Percentiles rank a stretch among this genome's conserved stretches.
phyloP scores from a whole-genome alignment of 352 stramenopile genomes.

The Phytophthora parvispora region DNA sequence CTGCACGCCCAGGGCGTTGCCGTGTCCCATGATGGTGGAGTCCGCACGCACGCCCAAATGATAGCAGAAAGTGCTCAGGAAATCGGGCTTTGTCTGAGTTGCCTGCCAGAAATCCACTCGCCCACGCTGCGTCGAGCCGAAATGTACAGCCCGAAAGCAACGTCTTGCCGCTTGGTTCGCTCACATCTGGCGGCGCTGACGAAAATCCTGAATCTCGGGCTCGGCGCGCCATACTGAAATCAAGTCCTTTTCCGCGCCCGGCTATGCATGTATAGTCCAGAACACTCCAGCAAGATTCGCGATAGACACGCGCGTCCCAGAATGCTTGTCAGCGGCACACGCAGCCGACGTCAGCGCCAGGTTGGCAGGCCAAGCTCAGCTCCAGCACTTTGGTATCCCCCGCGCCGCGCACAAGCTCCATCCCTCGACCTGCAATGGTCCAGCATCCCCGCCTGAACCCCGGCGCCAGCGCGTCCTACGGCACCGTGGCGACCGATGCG shows the following conservation, averaged over 20 bases:
- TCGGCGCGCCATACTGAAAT: conserved; percentile 11
- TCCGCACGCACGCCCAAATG: conserved; percentile 20
- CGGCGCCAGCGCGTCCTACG: conserved; percentile 33
- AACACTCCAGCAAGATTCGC: conserved; percentile 18
- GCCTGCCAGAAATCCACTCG: conserved; percentile 4
- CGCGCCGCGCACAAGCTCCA: conserved; percentile 3
- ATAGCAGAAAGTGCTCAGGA: conserved; percentile 22
- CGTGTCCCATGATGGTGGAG: conserved; percentile 31
- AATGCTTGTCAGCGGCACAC: conserved; percentile 24
- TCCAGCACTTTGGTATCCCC: conserved; percentile 22
- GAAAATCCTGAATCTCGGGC: conserved; percentile 22
- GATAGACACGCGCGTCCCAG: conserved; percentile 20
- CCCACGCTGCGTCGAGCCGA: not conserved
- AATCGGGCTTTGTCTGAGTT: not conserved
- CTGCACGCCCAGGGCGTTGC: not conserved
- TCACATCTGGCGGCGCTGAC: not conserved
- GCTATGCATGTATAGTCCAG: conserved; percentile 23
- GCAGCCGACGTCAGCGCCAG: conserved; percentile 3
- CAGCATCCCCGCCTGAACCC: conserved; percentile 31
- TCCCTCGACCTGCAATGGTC: conserved; percentile 18
- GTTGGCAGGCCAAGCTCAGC: conserved; percentile 3
- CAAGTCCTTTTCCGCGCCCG: conserved; percentile 2
- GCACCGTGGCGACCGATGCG: conserved; percentile 23
- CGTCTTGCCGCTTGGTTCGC: conserved; percentile 15
- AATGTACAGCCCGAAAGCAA: not conserved